phyloP scores from a whole-genome alignment of 768 basidiomycete genomes.

The Lyophyllum semitale region DNA sequence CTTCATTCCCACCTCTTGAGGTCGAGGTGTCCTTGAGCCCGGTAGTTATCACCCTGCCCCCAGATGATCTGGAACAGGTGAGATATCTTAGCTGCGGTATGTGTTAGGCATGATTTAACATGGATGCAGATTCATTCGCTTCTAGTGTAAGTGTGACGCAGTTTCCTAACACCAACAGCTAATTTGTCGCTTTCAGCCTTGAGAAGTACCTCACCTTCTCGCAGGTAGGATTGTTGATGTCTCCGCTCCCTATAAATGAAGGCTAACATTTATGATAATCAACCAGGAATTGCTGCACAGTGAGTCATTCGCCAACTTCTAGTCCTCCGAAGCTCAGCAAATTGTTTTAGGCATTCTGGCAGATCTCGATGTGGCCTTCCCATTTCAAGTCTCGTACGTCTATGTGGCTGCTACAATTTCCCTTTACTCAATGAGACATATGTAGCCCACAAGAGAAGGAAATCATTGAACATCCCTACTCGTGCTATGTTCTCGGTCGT shows the following conservation, averaged over 20 bases:
- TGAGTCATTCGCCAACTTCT: slow-evolving; percentile 17
- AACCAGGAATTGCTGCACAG: slow-evolving; percentile 35
- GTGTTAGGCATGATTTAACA: slow-evolving; percentile 1
- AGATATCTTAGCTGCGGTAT: not conserved
- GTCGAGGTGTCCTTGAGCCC: slow-evolving; percentile 20
- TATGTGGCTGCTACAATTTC: not conserved
- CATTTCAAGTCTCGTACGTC: slow-evolving; percentile 45
- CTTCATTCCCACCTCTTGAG: slow-evolving; percentile 47
- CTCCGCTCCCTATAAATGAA: not conserved
- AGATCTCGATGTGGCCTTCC: slow-evolving; percentile 47
- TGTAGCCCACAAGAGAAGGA: slow-evolving; percentile 47
- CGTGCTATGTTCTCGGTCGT: slow-evolving; percentile 68
- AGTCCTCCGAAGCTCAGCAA: not conserved
- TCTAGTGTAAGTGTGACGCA: slow-evolving; percentile 46
- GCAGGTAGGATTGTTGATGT: slow-evolving; percentile 28
- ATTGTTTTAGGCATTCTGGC: slow-evolving; percentile 45
- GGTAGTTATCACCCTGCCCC: slow-evolving; percentile 33
- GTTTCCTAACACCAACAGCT: not conserved
- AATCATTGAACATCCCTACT: slow-evolving; percentile 59
- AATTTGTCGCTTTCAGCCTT: slow-evolving; percentile 25
- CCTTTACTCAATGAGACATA: not conserved
- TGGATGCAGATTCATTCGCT: slow-evolving; percentile 52
- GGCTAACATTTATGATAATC: not conserved
- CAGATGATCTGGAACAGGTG: slow-evolving; percentile 52
- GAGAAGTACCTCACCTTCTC: slow-evolving; percentile 50